phyloP scores from a whole-genome alignment of 495 filamentous ascomycete genomes.

The Xylaria cubensis region DNA sequence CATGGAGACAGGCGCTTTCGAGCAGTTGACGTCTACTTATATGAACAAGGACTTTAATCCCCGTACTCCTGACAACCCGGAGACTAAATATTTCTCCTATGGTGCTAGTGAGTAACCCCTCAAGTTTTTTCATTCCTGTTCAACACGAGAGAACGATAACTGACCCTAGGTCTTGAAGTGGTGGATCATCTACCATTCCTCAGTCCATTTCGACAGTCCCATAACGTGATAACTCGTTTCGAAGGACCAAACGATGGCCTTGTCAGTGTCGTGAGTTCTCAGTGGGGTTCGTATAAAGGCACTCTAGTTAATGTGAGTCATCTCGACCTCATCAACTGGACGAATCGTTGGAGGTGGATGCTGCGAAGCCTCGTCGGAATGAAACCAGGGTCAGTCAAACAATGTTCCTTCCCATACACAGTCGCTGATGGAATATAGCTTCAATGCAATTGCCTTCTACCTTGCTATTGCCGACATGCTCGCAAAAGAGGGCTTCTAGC shows the following conservation, averaged over 20 bases:
- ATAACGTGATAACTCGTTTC: constrained; percentile 67
- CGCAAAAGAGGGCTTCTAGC: constrained; percentile 70
- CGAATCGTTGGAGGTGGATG: constrained; percentile 78
- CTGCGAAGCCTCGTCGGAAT: constrained; percentile 71
- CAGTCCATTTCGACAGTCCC: constrained; percentile 76
- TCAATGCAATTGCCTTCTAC: constrained; percentile 96
- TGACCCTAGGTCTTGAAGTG: constrained; percentile 26
- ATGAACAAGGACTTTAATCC: constrained; percentile 87
- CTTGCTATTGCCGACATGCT: constrained; percentile 89
- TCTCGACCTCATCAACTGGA: constrained; percentile 96
- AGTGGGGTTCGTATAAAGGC: constrained; percentile 93
- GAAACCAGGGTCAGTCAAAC: constrained; percentile 65
- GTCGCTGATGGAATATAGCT: constrained; percentile 57
- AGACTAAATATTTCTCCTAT: constrained; percentile 92
- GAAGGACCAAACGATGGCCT: constrained; percentile 94
- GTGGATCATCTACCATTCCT: constrained; percentile 66
- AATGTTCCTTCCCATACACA: constrained; percentile 8
- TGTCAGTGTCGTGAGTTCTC: constrained; percentile 83
- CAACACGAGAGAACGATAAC: neutral
- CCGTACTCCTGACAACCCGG: constrained; percentile 71
- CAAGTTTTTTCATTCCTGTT: neutral
- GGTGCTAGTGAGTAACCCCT: constrained; percentile 64
- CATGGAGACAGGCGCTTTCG: constrained; percentile 82
- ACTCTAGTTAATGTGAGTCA: constrained; percentile 89
- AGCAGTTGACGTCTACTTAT: constrained; percentile 81